These are phyloP conservation scores for Vitis labrusca DNA, from an alignment of 164 flowering plant genomes.

Conservation along the genomic window DNA sequence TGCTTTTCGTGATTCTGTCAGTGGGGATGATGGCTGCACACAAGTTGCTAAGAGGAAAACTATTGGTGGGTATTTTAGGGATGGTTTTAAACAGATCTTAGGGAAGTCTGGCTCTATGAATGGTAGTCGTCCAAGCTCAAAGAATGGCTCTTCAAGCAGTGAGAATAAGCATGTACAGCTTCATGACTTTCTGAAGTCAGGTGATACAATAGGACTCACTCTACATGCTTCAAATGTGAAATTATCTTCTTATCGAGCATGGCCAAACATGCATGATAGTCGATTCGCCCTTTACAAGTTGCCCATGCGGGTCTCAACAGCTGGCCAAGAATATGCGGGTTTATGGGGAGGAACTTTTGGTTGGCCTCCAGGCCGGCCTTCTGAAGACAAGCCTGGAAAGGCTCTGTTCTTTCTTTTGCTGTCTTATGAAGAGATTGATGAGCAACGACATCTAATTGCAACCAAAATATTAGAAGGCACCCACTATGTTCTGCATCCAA, in stretches of 20 bases:
- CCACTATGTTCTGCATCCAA: conserved; percentile 91
- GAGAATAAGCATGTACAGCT: conserved; percentile 68
- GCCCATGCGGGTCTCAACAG: conserved; percentile 47
- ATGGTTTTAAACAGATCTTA: conserved; percentile 56
- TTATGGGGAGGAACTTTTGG: conserved; percentile 95
- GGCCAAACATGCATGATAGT: conserved; percentile 92
- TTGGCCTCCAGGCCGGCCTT: conserved; percentile 84
- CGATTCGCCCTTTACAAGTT: conserved; percentile 87
- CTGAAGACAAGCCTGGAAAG: conserved; percentile 85
- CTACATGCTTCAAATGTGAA: conserved; percentile 57
- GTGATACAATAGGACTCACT: conserved; percentile 62
- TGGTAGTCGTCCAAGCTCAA: conserved; percentile 24
- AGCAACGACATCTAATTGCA: conserved; percentile 62
- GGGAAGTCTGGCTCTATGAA: conserved; percentile 49
- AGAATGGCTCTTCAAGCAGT: conserved; percentile 44
- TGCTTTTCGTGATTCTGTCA: conserved; percentile 21
- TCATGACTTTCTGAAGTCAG: conserved; percentile 61
- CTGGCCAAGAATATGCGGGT: conserved; percentile 73
- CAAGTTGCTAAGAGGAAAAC: conserved; percentile 43
- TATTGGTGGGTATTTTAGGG: conserved; percentile 49
- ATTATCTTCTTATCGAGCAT: conserved; percentile 73
- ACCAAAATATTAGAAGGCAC: conserved; percentile 96
- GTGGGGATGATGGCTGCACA: conserved; percentile 32
- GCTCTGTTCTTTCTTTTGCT: conserved; percentile 86
- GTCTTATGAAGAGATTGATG: conserved; percentile 77